These are phyloP conservation scores for Inga leiocalycina DNA, from an alignment of 306 rosid genomes.

Conservation along the genomic window DNA sequence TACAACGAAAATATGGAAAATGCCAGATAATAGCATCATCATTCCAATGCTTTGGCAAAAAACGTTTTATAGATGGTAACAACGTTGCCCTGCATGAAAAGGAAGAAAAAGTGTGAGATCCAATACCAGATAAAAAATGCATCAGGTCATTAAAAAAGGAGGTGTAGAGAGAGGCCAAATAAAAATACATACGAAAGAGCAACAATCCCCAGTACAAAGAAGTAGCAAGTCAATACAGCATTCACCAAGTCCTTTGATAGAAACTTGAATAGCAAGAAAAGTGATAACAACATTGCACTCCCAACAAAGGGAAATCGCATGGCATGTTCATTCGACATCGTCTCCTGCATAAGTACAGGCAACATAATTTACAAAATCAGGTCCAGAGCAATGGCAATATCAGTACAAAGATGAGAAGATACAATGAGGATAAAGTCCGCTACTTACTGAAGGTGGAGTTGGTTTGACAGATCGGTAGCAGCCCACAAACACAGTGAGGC, in stretches of 20 bases:
- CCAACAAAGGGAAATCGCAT: constrained; percentile 99
- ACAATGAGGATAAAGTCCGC: neutral
- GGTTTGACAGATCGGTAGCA: constrained; percentile 97
- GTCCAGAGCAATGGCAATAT: neutral
- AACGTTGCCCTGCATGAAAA: constrained; percentile 81
- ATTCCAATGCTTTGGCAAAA: constrained; percentile 82
- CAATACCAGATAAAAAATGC: neutral
- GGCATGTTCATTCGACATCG: constrained; percentile 99
- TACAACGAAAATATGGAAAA: constrained; percentile 90
- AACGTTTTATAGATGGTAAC: constrained; percentile 80
- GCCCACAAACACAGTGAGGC: constrained; percentile 89
- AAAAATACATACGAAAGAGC: constrained; percentile 85
- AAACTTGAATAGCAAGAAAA: constrained; percentile 96
- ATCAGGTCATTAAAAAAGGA: neutral
- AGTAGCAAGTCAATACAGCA: constrained; percentile 91
- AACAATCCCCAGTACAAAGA: constrained; percentile 93
- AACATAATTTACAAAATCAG: constrained; percentile 20
- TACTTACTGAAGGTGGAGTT: constrained; percentile 91
- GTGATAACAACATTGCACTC: constrained; percentile 96
- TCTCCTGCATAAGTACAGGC: constrained; percentile 71
- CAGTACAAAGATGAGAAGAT: neutral
- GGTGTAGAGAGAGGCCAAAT: neutral
- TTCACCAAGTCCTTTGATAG: constrained; percentile 98
- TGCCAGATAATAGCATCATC: constrained; percentile 67
- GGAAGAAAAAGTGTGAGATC: constrained; percentile 28